Percentiles rank a stretch among this genome's conserved stretches.
These are phyloP conservation scores for Cladosporium sphaerospermum DNA, from an alignment of 2,329 filamentous ascomycete genomes.

Conservation along the genomic window DNA sequence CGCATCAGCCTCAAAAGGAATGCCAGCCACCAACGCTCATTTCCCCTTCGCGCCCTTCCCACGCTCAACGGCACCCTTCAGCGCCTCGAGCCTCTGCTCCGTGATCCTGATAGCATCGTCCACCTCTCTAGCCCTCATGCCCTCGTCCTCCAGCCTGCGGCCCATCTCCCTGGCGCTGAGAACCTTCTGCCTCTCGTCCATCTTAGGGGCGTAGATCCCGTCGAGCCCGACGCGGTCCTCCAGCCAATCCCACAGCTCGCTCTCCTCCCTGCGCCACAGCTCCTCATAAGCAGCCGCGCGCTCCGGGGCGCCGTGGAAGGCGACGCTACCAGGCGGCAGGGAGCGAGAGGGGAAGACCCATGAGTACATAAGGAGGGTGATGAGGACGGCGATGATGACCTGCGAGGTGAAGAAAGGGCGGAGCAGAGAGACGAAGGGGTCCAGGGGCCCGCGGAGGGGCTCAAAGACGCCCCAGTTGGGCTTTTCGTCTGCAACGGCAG, in stretches of 20 bases:
- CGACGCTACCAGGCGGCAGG: slow-evolving; percentile 22
- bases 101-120: slow-evolving; percentile 75
- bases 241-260: slow-evolving; percentile 86
- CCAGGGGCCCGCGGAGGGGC: slow-evolving; percentile 62
- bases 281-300: slow-evolving; percentile 82
- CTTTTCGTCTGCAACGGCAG: slow-evolving; percentile 31
- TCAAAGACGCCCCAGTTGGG: slow-evolving; percentile 74
- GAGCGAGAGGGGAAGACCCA: slow-evolving; percentile 48
- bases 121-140: slow-evolving; percentile 78
- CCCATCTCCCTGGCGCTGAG: slow-evolving; percentile 21
- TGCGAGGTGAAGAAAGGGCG: slow-evolving; percentile 69
- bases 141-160: slow-evolving; percentile 43
- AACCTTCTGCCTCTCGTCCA: slow-evolving; percentile 23
- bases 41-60: slow-evolving; percentile 35
- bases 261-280: slow-evolving; percentile 84
- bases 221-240: slow-evolving; percentile 79
- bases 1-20: no score
- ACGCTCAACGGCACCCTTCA: slow-evolving; percentile 67
- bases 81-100: slow-evolving; percentile 70
- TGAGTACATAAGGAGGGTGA: slow-evolving; percentile 64
- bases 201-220: slow-evolving; percentile 30
- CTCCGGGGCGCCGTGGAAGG: slow-evolving; percentile 48
- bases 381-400: slow-evolving; percentile 67
- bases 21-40: background rate
- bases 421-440: slow-evolving; percentile 64